phyloP scores from a whole-genome alignment of 2,329 filamentous ascomycete genomes.

The Verticillium longisporum region DNA sequence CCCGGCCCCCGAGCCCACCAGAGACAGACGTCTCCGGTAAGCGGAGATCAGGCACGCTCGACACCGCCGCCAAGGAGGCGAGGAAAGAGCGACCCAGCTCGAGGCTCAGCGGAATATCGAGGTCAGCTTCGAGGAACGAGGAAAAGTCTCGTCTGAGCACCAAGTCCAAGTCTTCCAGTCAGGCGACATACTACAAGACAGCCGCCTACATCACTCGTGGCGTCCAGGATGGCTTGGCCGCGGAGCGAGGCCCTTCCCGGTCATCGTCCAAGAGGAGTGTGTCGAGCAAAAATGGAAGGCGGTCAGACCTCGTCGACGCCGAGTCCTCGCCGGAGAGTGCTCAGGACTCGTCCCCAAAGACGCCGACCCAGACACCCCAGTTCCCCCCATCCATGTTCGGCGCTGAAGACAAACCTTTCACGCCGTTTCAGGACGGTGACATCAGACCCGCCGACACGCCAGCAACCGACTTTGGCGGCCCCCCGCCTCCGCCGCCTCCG shows the following conservation, averaged over 20 bases:
- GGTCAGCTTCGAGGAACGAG: conserved; percentile 38
- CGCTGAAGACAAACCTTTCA: conserved; percentile 26
- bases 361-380: conserved; percentile 48
- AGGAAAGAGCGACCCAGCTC: conserved; percentile 33
- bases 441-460: conserved; percentile 31
- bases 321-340: conserved; percentile 38
- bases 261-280: conserved; percentile 19
- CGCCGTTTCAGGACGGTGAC: conserved; percentile 27
- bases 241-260: conserved; percentile 11
- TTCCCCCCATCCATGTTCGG: conserved; percentile 38
- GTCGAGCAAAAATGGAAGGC: conserved; percentile 33
- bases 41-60: conserved; percentile 17
- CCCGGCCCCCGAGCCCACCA: conserved; percentile 55
- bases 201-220: conserved; percentile 17
- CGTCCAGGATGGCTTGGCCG: conserved; percentile 16
- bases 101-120: conserved; percentile 34
- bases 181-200: conserved; percentile 45
- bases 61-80: conserved; percentile 12
- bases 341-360: conserved; percentile 53
- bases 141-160: conserved; percentile 45
- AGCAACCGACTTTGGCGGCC: conserved; percentile 26
- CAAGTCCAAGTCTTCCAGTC: conserved; percentile 51
- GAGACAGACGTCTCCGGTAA: conserved; percentile 53
- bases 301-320: conserved; percentile 34
- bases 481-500: conserved; percentile 57